Base-by-base conservation (phyloP, 129 eudicot species). In the Deinandra increscens region DNA sequence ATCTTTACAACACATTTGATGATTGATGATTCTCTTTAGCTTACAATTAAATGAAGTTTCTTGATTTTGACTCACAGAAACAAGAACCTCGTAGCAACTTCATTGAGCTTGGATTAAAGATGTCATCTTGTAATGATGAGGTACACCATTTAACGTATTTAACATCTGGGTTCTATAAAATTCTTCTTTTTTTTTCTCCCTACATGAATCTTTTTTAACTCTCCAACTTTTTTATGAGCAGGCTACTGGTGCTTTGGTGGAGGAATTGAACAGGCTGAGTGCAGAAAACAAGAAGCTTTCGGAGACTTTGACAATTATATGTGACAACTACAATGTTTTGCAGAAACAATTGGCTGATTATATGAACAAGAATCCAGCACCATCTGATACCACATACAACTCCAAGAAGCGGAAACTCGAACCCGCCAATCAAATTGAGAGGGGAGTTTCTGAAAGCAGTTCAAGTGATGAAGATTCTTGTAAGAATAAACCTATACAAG, bases 391-490 rank as follows among this genome's bases (percentile, higher is more conserved):
- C 64, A 73, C 34, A 5, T 79, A 34, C 63, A 79, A 49, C 65
- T 81, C 46, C 54, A 78, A 48, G 76, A 85, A 88, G 71, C 68
- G 89, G 71, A 85, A 83, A 60, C 78, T 81, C 10, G 87, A 83
- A 59, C 3, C 44, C 37, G 34, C 31, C 5, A 79, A 15, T 39
- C 73, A 44, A 75, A 85, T 67, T 7, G 83, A 74, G 19, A 72
- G 74, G 29, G 85, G 83, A n/a, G 77, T 38, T 14, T 87, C 87
- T 9, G 98, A 86, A 45, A 86, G 82, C 64, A 84, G 95, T 70
- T 92, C 98, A 12, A 86, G 89, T 62, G 96, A 92, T 41, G 98
- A 88, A 78, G 98, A 86, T 54, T 86, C 93, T n/a, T 82, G 73
- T 33, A 87, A 86, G 85, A 92, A n/a, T n/a, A n/a, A 88, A 79